phyloP scores from a whole-genome alignment of 176 grass and related monocot genomes.

The Guadua angustifolia region DNA sequence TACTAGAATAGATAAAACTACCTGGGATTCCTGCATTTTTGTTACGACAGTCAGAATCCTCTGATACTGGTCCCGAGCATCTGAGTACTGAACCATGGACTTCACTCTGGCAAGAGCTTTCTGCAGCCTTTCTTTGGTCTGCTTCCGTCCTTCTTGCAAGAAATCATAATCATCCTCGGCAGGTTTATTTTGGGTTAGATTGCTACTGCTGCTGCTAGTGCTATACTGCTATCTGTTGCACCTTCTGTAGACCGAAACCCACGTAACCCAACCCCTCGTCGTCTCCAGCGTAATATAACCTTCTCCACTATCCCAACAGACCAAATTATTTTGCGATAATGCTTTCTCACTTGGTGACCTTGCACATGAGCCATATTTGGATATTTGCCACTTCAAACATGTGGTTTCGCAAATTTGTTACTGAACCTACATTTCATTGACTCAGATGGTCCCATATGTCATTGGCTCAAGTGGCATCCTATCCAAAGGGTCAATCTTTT shows the following conservation, averaged over 20 bases:
- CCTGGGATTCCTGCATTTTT: conserved; percentile 91
- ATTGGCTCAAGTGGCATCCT: too few relatives aligned
- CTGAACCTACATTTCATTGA: too few relatives aligned
- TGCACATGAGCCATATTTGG: conserved; percentile 97
- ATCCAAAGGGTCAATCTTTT: too few relatives aligned
- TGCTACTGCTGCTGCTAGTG: conserved; percentile 31
- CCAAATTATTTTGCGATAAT: conserved; percentile 90
- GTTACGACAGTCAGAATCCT: conserved; percentile 81
- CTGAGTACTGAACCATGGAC: conserved; percentile 87
- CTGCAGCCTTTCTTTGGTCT: conserved; percentile 78
- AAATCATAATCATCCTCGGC: conserved; percentile 75
- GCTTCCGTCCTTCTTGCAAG: conserved; percentile 68
- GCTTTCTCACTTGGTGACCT: conserved; percentile 95
- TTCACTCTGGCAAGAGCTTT: conserved; percentile 93
- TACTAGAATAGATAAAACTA: conserved; percentile 37
- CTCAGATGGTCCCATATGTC: too few relatives aligned
- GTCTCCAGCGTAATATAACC: conserved; percentile 86
- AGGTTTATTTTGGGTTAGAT: conserved; percentile 43
- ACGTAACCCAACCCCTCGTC: conserved; percentile 69
- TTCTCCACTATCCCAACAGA: conserved; percentile 95
- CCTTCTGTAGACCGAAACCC: conserved; percentile 72
- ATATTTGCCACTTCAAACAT: too few relatives aligned
- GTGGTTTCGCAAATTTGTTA: too few relatives aligned
- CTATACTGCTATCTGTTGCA: conserved; percentile 46
- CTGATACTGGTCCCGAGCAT: conserved; percentile 81